These are phyloP conservation scores for Petasospora fabianii DNA, from an alignment of 1,139 yeast genomes.

Conservation along the genomic window DNA sequence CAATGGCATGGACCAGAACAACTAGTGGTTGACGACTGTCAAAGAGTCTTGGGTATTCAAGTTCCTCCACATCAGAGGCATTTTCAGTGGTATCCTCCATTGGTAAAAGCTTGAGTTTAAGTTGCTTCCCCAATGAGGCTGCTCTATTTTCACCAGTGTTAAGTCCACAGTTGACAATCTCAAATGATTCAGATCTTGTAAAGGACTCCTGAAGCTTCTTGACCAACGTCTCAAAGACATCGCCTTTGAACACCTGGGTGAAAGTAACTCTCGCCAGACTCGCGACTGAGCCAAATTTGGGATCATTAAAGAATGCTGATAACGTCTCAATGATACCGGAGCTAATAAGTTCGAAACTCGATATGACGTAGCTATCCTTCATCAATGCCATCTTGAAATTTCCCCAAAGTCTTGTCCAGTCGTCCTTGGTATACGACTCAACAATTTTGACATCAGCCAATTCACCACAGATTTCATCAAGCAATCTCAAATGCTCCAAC, in stretches of 20 bases:
- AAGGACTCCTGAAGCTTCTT: slow-evolving; percentile 68
- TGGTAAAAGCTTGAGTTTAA: slow-evolving; percentile 51
- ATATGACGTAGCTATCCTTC: slow-evolving; percentile 37
- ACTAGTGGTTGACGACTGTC: too few species aligned
- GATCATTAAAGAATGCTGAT: slow-evolving; percentile 37
- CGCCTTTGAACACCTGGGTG: slow-evolving; percentile 41
- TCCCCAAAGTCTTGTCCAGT: slow-evolving; percentile 49
- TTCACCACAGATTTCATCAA: slow-evolving; percentile 31
- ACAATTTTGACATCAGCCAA: slow-evolving; percentile 14
- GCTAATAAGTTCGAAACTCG: slow-evolving; percentile 73
- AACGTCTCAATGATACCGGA: slow-evolving; percentile 61
- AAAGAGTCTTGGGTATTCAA: slow-evolving; percentile 3
- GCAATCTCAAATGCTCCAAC: slow-evolving; percentile 27
- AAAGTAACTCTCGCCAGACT: slow-evolving; percentile 44
- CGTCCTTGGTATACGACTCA: slow-evolving; percentile 27
- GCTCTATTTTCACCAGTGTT: slow-evolving; percentile 38
- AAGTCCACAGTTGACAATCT: slow-evolving; percentile 57
- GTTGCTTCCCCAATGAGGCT: slow-evolving; percentile 68
- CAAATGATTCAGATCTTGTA: slow-evolving; percentile 73
- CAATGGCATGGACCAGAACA: slow-evolving; percentile 83
- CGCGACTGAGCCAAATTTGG: slow-evolving; percentile 24
- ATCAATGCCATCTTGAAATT: slow-evolving; percentile 36
- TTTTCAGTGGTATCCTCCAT: slow-evolving; percentile 26
- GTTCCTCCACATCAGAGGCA: background rate
- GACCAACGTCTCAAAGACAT: slow-evolving; percentile 42